Percentiles rank a stretch among this genome's conserved stretches.
Conservation (phyloP, 192 early-diverging fungal species). For the Umbelopsis vinacea region DNA sequence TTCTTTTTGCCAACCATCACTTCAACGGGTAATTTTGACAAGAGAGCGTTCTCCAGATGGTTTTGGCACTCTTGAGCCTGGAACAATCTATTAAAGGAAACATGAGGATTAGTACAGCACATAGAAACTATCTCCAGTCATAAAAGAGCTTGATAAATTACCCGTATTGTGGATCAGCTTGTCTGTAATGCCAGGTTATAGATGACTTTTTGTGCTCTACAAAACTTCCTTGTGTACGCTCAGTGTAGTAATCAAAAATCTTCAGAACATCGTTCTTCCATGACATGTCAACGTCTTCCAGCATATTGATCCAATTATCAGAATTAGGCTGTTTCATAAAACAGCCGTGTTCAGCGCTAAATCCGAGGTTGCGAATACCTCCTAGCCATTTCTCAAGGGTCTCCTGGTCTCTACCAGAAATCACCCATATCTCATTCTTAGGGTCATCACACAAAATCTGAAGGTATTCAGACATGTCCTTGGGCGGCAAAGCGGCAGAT, state of each 20-base stretch:
- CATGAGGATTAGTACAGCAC: not conserved
- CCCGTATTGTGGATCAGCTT: constrained; percentile 94
- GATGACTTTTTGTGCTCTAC: constrained; percentile 92
- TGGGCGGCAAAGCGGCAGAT: constrained; percentile 82
- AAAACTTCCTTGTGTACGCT: constrained; percentile 92
- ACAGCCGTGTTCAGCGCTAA: constrained; percentile 96
- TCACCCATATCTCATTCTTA: constrained; percentile 84
- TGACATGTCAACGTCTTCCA: constrained; percentile 76
- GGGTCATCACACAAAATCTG: constrained; percentile 72
- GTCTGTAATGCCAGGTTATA: constrained; percentile 97
- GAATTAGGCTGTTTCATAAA: constrained; percentile 82
- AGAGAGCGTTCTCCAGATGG: constrained; percentile 88
- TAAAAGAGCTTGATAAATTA: not conserved
- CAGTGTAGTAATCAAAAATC: constrained; percentile 95
- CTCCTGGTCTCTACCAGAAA: constrained; percentile 89
- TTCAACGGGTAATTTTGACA: constrained; percentile 93
- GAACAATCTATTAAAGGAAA: constrained; percentile 56
- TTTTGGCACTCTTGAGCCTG: constrained; percentile 98
- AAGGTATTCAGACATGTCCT: constrained; percentile 83
- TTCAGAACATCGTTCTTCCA: constrained; percentile 95
- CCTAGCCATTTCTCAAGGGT: constrained; percentile 91
- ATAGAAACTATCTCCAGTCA: not conserved
- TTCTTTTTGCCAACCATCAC: constrained; percentile 98
- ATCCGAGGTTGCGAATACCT: constrained; percentile 72
- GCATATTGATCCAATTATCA: constrained; percentile 75